These are phyloP conservation scores for Apiospora kogelbergensis DNA, from an alignment of 2,329 filamentous ascomycete genomes.

Conservation along the genomic window DNA sequence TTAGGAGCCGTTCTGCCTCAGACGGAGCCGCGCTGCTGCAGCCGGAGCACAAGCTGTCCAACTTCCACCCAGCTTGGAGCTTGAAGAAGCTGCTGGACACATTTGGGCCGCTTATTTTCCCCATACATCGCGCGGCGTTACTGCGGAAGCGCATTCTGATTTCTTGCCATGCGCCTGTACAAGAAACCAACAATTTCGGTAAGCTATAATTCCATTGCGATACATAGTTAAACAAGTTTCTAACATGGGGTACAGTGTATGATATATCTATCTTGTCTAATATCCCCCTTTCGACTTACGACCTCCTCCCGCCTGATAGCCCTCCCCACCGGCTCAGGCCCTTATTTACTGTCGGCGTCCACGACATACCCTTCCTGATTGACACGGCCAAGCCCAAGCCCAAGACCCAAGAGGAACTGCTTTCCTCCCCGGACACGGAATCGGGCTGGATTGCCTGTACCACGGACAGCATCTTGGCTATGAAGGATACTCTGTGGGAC, in stretches of 20 bases:
- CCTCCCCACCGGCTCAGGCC: constrained; percentile 69
- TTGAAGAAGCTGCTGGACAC: constrained; percentile 73
- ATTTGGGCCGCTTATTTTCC: constrained; percentile 90
- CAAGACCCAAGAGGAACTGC: constrained; percentile 29
- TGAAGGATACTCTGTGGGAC: constrained; percentile 87
- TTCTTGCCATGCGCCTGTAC: constrained; percentile 81
- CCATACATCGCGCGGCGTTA: constrained; percentile 83
- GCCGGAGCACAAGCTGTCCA: constrained; percentile 66
- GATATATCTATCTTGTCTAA: constrained; percentile 91
- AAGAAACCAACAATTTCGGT: constrained; percentile 88
- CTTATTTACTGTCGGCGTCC: constrained; percentile 90
- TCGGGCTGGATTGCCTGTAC: constrained; percentile 91
- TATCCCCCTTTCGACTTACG: constrained; percentile 72
- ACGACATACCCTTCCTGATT: constrained; percentile 82
- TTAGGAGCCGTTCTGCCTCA: constrained; percentile 59
- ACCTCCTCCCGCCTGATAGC: constrained; percentile 64
- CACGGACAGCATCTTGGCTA: constrained; percentile 86
- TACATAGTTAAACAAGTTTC: not conserved
- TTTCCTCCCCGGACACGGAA: constrained; percentile 46
- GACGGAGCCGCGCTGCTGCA: constrained; percentile 60
- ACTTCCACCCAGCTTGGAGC: constrained; percentile 84
- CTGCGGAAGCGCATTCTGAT: constrained; percentile 86
- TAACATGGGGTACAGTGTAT: constrained; percentile 64
- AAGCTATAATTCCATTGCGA: constrained; percentile 24
- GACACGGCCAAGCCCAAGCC: constrained; percentile 53